phyloP scores from a whole-genome alignment of 2,329 filamentous ascomycete species.

The Esteya vermicola region DNA sequence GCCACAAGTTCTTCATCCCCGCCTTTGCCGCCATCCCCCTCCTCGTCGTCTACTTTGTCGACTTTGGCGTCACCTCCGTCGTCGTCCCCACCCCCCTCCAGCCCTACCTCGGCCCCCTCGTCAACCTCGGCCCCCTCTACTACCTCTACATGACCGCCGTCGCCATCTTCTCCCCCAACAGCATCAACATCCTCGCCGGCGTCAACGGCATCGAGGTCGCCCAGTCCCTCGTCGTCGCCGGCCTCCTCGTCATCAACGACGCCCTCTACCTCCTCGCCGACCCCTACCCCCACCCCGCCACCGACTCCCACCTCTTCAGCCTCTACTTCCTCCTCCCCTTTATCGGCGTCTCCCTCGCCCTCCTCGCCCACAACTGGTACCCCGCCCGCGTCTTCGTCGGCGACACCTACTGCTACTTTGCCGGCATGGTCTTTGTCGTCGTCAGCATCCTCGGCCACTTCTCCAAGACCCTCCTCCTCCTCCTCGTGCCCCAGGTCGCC shows the following conservation, averaged over 20 bases:
- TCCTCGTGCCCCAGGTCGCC: conserved; percentile 88
- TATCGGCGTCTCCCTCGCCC: conserved; percentile 76
- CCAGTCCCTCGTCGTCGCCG: conserved; percentile 81
- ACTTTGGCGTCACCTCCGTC: conserved; percentile 93
- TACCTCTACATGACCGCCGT: conserved; percentile 95
- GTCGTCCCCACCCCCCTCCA: conserved; percentile 80
- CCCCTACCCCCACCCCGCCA: conserved; percentile 74
- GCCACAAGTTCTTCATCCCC: conserved; percentile 96
- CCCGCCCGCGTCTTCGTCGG: conserved; percentile 91
- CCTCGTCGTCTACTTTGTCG: conserved; percentile 92
- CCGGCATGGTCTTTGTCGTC: conserved; percentile 96
- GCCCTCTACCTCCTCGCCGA: conserved; percentile 58
- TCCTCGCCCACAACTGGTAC: conserved; percentile 90
- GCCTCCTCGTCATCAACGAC: conserved; percentile 76
- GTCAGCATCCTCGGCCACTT: conserved; percentile 96
- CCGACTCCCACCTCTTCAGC: conserved; percentile 90
- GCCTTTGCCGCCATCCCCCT: conserved; percentile 87
- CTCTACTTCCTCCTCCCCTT: conserved; percentile 91
- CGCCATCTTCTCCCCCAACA: conserved; percentile 95
- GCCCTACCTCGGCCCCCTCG: conserved; percentile 65
- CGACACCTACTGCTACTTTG: conserved; percentile 99
- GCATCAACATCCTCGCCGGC: conserved; percentile 99
- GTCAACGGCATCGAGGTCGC: conserved; percentile 96
- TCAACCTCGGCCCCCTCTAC: conserved; percentile 74
- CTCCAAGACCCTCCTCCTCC: conserved; percentile 84